Conservation (phyloP, 2,329 filamentous ascomycete genomes). For the Sphaerulina musiva region DNA sequence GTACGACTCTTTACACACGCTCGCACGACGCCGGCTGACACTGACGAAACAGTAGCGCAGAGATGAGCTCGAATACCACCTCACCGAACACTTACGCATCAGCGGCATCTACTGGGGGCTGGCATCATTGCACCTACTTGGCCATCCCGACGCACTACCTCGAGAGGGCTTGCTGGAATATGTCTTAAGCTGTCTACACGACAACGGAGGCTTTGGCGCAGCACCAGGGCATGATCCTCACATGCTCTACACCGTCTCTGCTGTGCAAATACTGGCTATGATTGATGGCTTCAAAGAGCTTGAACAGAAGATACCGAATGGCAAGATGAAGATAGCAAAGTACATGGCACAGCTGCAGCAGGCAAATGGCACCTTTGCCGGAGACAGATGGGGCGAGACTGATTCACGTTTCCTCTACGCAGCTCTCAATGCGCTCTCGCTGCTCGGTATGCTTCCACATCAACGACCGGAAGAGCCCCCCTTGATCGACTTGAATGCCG, state of each 20-base stretch:
- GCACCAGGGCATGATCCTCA: constrained; percentile 92
- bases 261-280: constrained; percentile 84
- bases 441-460: constrained; percentile 62
- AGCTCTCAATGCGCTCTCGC: constrained; percentile 79
- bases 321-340: constrained; percentile 65
- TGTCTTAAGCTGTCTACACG: constrained; percentile 88
- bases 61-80: constrained; percentile 95
- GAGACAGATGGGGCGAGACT: constrained; percentile 93
- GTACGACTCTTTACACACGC: constrained; percentile 44
- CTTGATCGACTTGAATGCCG: constrained; percentile 70
- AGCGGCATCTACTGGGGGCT: constrained; percentile 97
- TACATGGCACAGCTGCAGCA: constrained; percentile 83
- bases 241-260: constrained; percentile 92
- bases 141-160: constrained; percentile 72
- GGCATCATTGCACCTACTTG: constrained; percentile 77
- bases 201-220: constrained; percentile 84
- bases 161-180: constrained; percentile 78
- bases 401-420: constrained; percentile 93
- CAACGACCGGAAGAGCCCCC: constrained; percentile 25
- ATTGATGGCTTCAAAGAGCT: constrained; percentile 79
- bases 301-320: constrained; percentile 59
- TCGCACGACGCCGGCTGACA: constrained; percentile 33
- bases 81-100: constrained; percentile 91
- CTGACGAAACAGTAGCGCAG: constrained; percentile 54
- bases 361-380: constrained; percentile 74